These are phyloP conservation scores for Malassezia vespertilionis DNA, from an alignment of 1,284 basidiomycete species.

Conservation along the genomic window DNA sequence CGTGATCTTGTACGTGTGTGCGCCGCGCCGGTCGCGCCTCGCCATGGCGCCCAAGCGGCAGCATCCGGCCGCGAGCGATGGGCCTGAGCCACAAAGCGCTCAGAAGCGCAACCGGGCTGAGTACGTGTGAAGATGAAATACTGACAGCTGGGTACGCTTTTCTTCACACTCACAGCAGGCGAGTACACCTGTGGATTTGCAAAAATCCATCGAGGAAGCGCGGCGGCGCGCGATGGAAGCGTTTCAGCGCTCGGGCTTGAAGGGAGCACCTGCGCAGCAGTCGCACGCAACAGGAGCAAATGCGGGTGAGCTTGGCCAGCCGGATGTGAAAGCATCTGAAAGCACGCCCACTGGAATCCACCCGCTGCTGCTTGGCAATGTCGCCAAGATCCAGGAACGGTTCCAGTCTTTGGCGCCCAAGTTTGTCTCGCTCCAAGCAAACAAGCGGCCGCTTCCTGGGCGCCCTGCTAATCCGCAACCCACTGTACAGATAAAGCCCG, in stretches of 20 bases:
- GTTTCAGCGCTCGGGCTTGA: slow-evolving; percentile 11
- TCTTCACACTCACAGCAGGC: neutral
- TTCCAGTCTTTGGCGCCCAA: slow-evolving; percentile 12
- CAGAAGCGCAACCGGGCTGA: slow-evolving; percentile 5
- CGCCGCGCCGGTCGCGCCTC: neutral
- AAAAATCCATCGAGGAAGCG: slow-evolving; percentile 15
- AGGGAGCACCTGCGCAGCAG: neutral
- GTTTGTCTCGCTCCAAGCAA: slow-evolving; percentile 13
- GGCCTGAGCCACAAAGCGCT: neutral
- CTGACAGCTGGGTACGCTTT: neutral
- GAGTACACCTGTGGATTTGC: neutral
- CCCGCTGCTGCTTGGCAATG: slow-evolving; percentile 25
- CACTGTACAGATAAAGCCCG: neutral
- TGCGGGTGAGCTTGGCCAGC: neutral
- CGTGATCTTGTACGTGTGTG: too few relatives aligned
- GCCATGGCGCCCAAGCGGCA: slow-evolving; percentile 15
- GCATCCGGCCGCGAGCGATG: neutral
- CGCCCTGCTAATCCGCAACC: neutral
- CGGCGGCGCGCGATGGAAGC: slow-evolving; percentile 11
- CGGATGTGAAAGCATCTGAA: neutral
- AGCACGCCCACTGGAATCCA: slow-evolving; percentile 28
- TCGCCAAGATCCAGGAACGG: slow-evolving; percentile 14
- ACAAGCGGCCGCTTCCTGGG: neutral
- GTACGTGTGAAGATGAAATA: neutral
- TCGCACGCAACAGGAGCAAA: neutral